Evolutionary conservation across 148 eudicot species (phyloP).

Genomic region (Persicaria tinctoria): DNA sequence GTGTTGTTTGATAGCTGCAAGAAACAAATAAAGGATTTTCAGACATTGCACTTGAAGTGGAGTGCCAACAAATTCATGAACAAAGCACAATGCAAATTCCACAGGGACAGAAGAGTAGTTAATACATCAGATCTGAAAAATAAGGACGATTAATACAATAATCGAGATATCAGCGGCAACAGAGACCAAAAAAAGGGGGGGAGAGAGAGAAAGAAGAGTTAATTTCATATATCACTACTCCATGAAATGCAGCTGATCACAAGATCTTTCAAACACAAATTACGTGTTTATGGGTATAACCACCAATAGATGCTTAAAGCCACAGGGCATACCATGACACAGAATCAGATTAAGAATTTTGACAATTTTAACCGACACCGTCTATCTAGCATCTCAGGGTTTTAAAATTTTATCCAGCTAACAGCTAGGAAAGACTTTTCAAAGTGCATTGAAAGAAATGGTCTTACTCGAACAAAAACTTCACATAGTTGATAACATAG

Average conservation of each 20-base stretch:
- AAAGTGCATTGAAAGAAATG: background rate
- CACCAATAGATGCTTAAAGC: background rate
- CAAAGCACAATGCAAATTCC: background rate
- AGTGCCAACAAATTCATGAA: background rate
- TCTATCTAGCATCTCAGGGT: background rate
- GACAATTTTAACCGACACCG: background rate
- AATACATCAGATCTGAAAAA: background rate
- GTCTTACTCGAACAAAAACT: conserved; percentile 17
- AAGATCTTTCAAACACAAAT: background rate
- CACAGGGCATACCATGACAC: background rate
- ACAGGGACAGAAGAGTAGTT: background rate
- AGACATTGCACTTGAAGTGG: background rate
- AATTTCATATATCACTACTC: background rate
- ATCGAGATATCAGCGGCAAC: background rate
- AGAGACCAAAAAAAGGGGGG: background rate
- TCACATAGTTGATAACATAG: conserved; percentile 16
- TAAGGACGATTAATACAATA: background rate
- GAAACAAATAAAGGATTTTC: background rate
- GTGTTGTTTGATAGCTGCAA: conserved; percentile 82
- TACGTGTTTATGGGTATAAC: background rate
- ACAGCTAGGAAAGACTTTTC: background rate
- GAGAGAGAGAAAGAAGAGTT: background rate
- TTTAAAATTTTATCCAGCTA: background rate
- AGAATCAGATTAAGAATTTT: background rate
- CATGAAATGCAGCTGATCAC: background rate